A percentile compares a stretch with the other conserved stretches of the same genome.
These are phyloP conservation scores for Tolypocladium endophyticum DNA, from an alignment of 2,329 filamentous ascomycete genomes.

Conservation along the genomic window DNA sequence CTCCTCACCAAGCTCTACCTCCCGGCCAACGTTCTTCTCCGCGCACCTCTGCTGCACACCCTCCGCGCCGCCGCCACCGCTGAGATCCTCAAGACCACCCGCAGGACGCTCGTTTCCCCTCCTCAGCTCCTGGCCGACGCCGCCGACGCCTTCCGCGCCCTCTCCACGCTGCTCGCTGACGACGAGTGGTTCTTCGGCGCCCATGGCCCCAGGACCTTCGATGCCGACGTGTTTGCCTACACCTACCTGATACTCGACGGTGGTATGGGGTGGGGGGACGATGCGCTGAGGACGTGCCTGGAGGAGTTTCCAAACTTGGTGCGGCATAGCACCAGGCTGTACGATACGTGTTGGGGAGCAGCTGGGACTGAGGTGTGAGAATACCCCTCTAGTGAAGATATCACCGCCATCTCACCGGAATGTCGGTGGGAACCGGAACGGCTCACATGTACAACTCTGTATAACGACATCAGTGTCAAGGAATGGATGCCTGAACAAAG, in stretches of 20 bases:
- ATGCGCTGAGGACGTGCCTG: constrained; percentile 47
- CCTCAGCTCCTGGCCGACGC: constrained; percentile 31
- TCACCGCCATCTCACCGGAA: neutral
- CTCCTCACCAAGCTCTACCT: constrained; percentile 68
- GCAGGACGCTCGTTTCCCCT: constrained; percentile 23
- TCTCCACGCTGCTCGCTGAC: constrained; percentile 30
- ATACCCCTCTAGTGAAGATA: neutral
- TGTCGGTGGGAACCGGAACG: neutral
- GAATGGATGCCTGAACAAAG: neutral
- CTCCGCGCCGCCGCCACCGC: constrained; percentile 62
- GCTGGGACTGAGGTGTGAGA: neutral
- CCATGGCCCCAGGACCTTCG: constrained; percentile 59
- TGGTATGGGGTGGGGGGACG: constrained; percentile 51
- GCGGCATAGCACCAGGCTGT: constrained; percentile 26
- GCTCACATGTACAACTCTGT: neutral
- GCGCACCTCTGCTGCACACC: constrained; percentile 49
- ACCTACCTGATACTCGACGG: constrained; percentile 68
- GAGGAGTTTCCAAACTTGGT: constrained; percentile 50
- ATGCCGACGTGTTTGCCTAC: constrained; percentile 85
- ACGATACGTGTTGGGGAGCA: constrained; percentile 17
- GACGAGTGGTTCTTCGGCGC: constrained; percentile 38
- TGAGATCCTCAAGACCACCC: constrained; percentile 58
- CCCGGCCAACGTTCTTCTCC: constrained; percentile 53
- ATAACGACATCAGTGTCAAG: neutral
- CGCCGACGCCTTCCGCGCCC: constrained; percentile 32